Conservation (phyloP, 495 filamentous ascomycete genomes). For the Entonaema liquescens region DNA sequence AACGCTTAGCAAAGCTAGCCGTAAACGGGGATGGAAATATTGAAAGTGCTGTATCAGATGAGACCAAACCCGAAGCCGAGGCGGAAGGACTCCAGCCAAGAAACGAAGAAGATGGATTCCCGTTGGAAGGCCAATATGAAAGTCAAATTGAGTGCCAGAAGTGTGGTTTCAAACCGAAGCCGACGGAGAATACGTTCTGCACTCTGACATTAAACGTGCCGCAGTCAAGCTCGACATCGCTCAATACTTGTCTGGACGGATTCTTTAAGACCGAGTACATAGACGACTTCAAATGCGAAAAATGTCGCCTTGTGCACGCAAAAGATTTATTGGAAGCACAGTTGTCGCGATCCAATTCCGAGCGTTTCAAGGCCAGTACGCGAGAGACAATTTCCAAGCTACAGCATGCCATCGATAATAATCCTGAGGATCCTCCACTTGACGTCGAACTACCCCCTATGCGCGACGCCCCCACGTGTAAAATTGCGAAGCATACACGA, state of each 20-base stretch:
- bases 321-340: conserved; percentile 48
- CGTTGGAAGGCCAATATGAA: conserved; percentile 84
- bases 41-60: conserved; percentile 24
- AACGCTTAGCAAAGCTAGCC: conserved; percentile 36
- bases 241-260: conserved; percentile 81
- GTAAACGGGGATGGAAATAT: conserved; percentile 17
- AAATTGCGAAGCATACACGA: conserved; percentile 84
- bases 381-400: conserved; percentile 61
- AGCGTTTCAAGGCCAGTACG: conserved; percentile 56
- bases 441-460: conserved; percentile 78
- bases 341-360: conserved; percentile 53
- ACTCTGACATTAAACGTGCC: conserved; percentile 93
- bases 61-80: conserved; percentile 22
- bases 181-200: conserved; percentile 85
- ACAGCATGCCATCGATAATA: conserved; percentile 68
- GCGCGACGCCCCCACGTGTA: conserved; percentile 77
- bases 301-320: conserved; percentile 86
- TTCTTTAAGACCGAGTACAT: conserved; percentile 95
- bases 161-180: conserved; percentile 88
- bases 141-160: conserved; percentile 92
- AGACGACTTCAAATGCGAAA: conserved; percentile 95
- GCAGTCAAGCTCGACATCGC: conserved; percentile 62
- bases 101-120: conserved; percentile 71
- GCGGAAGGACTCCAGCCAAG: conserved; percentile 30
- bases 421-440: conserved; percentile 79